These are phyloP conservation scores for Papiliotrema terrestris DNA, from an alignment of 1,284 basidiomycete genomes.

Conservation along the genomic window DNA sequence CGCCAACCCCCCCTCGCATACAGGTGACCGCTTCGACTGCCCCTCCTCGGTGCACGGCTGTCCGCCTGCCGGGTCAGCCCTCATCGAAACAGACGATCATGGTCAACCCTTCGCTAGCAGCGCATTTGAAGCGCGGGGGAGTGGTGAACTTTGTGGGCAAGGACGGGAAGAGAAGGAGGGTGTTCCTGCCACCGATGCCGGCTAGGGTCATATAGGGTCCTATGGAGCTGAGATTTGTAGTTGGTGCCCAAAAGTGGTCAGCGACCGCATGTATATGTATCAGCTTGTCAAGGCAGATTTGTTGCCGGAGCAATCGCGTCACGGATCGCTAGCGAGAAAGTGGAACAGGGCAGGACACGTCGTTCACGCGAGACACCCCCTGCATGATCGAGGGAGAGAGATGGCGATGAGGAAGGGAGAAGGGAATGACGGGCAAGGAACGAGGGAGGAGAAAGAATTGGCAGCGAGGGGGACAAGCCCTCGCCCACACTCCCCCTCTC, in stretches of 20 bases:
- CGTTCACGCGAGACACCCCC: no score
- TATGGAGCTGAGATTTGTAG: neutral
- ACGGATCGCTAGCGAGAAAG: no score
- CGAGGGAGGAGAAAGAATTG: no score
- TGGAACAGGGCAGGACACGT: no score
- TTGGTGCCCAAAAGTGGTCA: neutral
- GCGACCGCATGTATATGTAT: no score
- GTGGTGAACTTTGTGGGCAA: constrained; percentile 17
- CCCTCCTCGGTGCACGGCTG: neutral
- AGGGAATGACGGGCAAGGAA: no score
- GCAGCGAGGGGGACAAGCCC: no score
- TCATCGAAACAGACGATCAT: constrained; percentile 15
- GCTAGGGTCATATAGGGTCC: neutral
- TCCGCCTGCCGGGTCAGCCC: neutral
- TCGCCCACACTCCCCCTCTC: no score
- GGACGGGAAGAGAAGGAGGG: constrained; percentile 20
- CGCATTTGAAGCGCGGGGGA: constrained; percentile 23
- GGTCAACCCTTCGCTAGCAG: constrained; percentile 25
- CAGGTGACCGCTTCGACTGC: neutral
- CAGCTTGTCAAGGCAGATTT: no score
- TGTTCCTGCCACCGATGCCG: constrained; percentile 2
- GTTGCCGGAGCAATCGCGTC: no score
- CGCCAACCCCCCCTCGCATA: neutral
- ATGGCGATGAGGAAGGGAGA: no score
- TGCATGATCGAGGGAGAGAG: no score